These are phyloP conservation scores for Podila epicladia DNA, from an alignment of 192 early-diverging fungal genomes.

Conservation along the genomic window DNA sequence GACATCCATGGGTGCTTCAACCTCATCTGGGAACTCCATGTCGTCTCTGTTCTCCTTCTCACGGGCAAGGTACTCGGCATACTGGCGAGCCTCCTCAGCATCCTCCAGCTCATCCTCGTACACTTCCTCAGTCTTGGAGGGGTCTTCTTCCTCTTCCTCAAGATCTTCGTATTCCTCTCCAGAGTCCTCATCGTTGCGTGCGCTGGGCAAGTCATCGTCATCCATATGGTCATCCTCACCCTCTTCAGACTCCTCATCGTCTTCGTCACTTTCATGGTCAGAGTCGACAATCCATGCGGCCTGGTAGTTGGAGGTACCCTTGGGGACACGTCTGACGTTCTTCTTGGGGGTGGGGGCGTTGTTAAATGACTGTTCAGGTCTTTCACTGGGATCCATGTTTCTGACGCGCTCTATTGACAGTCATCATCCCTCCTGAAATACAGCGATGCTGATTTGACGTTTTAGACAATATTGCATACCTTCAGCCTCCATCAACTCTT, in stretches of 20 bases:
- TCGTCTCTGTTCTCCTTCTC: constrained; percentile 76
- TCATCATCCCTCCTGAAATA: not conserved
- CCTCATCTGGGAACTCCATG: constrained; percentile 94
- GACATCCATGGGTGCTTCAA: constrained; percentile 91
- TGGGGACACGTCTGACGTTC: constrained; percentile 82
- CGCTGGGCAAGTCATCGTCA: constrained; percentile 51
- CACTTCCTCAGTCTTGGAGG: constrained; percentile 48
- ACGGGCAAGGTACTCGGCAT: constrained; percentile 71
- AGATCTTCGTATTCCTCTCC: constrained; percentile 54
- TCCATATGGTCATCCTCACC: constrained; percentile 55
- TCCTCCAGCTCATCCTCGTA: constrained; percentile 61
- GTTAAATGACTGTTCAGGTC: constrained; percentile 45
- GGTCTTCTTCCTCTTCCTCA: constrained; percentile 49
- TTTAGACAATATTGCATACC: constrained; percentile 28
- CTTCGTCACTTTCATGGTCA: constrained; percentile 71
- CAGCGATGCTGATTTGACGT: not conserved
- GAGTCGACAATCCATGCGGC: constrained; percentile 97
- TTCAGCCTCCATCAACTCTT: constrained; percentile 88
- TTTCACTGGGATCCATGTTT: constrained; percentile 47
- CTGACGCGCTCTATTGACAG: constrained; percentile 40
- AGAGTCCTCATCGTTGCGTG: constrained; percentile 57
- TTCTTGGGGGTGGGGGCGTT: constrained; percentile 38
- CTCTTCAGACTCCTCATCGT: constrained; percentile 67
- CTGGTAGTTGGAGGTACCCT: constrained; percentile 97
- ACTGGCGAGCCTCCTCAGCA: constrained; percentile 60